Evolutionary conservation across 169 alveolate species (phyloP), one percentile per base, ranked within the genome.

Genomic region (Eimeria maxima): DNA sequence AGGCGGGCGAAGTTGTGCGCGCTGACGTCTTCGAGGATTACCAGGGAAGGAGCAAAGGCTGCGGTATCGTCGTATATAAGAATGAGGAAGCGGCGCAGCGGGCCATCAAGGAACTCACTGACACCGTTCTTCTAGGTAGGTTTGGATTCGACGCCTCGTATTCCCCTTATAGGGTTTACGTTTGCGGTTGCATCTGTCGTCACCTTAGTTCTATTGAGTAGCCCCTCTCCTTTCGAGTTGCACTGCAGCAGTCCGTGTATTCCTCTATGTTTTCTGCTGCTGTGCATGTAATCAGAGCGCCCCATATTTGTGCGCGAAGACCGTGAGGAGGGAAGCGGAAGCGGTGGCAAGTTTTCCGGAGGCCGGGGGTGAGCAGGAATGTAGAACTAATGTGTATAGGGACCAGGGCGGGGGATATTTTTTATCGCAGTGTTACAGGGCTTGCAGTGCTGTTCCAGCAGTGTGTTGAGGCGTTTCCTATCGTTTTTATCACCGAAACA

Each of bases 1-100:
- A 98, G 93, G 99, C 98, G 13, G 99, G 99, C 42, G 98, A 97
- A 45, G 99, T 98, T 27, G 95, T 98, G 44, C 95, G 99, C 65
- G 99, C 99, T 44, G 99, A 98, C 53, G 98, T 98, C 55, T 97
- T 98, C 88, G 99, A 98, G 95, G 99, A 98, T 93, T 96, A 90
- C 69, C 98, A 97, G 60, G 99, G 99, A 60, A 96, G 98, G 45
- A 98, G 99, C 88, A 97, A 87, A 42, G 95, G 96, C 3, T 96
- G 97, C 71, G 96, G 97, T 4, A 88, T 96, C 22, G 97, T 96
- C 95, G 96, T 93, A 29, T 96, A 94, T 80, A 78, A 81, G 63
- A 69, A 53, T 81, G 96, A 73, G 4, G 97, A 96, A 42, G 93
- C 78, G 16, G 97, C 97, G 24, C 95, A 94, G 78, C 38, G 87